Evolutionary conservation across 441 rosid genomes (phyloP).

Genomic region (Manihot esculenta): DNA sequence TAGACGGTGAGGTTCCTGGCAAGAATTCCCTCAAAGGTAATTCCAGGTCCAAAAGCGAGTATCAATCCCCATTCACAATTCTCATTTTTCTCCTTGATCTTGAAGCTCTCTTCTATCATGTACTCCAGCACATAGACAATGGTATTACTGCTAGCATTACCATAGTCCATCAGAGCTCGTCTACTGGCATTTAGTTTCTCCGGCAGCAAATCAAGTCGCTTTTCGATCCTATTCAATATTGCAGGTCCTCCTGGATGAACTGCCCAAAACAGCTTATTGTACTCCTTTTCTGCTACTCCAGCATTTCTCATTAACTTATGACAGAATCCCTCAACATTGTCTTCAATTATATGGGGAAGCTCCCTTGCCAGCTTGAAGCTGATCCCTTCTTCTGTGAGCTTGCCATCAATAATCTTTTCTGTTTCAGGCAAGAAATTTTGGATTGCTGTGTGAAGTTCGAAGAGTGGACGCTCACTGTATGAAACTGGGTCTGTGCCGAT

Average conservation of each 20-base stretch:
- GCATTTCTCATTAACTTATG: constrained; percentile 47
- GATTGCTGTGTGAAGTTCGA: constrained; percentile 83
- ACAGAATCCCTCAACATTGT: constrained; percentile 79
- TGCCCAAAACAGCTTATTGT: constrained; percentile 87
- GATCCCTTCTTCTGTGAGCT: constrained; percentile 81
- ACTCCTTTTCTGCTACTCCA: constrained; percentile 46
- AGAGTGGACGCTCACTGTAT: constrained; percentile 61
- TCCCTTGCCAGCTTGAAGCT: constrained; percentile 86
- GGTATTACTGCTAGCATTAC: constrained; percentile 92
- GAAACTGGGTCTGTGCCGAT: constrained; percentile 70
- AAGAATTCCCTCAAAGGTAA: constrained; percentile 91
- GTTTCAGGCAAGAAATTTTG: constrained; percentile 87
- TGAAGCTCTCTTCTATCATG: constrained; percentile 71
- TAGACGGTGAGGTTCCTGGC: constrained; percentile 78
- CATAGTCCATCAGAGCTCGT: constrained; percentile 86
- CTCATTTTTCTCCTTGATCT: constrained; percentile 31
- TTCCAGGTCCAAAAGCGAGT: constrained; percentile 92
- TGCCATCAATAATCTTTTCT: constrained; percentile 77
- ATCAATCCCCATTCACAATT: constrained; percentile 71
- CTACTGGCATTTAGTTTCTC: constrained; percentile 79
- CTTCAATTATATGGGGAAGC: constrained; percentile 93
- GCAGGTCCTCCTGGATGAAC: constrained; percentile 99
- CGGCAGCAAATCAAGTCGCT: constrained; percentile 61
- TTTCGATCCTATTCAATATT: constrained; percentile 76
- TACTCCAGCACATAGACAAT: constrained; percentile 89